phyloP scores from a whole-genome alignment of 2,329 filamentous ascomycete species.

The Xylariaceae sp. region DNA sequence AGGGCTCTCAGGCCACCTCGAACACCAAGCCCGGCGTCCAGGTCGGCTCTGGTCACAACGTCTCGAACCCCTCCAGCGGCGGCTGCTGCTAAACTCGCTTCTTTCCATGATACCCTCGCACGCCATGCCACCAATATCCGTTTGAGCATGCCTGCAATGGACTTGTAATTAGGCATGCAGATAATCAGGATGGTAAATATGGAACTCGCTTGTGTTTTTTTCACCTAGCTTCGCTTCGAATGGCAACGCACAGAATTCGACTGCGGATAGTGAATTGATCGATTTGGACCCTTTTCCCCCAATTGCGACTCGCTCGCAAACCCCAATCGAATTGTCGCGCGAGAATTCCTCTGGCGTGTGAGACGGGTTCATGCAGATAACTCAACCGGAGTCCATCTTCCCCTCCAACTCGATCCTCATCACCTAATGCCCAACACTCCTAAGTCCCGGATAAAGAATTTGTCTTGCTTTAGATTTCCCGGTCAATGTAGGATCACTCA shows the following conservation, averaged over 20 bases:
- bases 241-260: constrained; percentile 16
- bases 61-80: constrained; percentile 77
- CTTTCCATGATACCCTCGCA: constrained; percentile 29
- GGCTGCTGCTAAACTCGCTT: constrained; percentile 72
- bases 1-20: constrained; percentile 91
- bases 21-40: constrained; percentile 99
- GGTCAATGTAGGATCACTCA: constrained; percentile 20
- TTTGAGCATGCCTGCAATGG: constrained; percentile 26
- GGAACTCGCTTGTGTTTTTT: constrained; percentile 25
- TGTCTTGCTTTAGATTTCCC: constrained; percentile 30
- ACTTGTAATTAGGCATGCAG: constrained; percentile 28
- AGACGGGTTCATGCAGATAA: constrained; percentile 17
- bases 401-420: constrained; percentile 13
- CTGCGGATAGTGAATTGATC: constrained; percentile 30
- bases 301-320: constrained; percentile 3
- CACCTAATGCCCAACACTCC: constrained; percentile 22
- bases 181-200: constrained; percentile 26
- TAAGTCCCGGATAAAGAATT: constrained; percentile 25
- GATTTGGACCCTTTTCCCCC: constrained; percentile 25
- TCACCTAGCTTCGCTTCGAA: constrained; percentile 12
- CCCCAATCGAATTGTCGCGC: constrained; percentile 5
- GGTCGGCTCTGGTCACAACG: constrained; percentile 89
- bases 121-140: constrained; percentile 21
- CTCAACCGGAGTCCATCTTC: constrained; percentile 9
- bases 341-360: constrained; percentile 17